These are phyloP conservation scores for Fusarium scirpi DNA, from an alignment of 2,329 filamentous ascomycete species.

Conservation along the genomic window DNA sequence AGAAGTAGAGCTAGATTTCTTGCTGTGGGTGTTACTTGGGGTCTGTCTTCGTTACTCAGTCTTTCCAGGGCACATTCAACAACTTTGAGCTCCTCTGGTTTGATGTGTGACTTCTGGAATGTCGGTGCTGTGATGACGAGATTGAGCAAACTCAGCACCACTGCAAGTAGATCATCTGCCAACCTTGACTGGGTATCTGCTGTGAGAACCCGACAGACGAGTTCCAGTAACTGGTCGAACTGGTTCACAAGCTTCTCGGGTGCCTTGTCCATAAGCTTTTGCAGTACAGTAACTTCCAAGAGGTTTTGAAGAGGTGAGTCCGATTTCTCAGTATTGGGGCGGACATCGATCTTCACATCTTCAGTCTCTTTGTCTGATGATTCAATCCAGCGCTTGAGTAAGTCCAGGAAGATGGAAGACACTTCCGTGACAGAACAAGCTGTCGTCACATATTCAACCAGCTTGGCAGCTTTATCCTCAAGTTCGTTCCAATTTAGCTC, in stretches of 20 bases:
- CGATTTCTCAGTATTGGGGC: slow-evolving; percentile 45
- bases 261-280: slow-evolving; percentile 72
- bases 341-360: slow-evolving; percentile 46
- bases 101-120: slow-evolving; percentile 64
- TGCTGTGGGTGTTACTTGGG: slow-evolving; percentile 64
- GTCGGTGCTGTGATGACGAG: slow-evolving; percentile 68
- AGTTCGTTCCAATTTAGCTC: slow-evolving; percentile 59
- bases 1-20: slow-evolving; percentile 68
- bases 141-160: slow-evolving; percentile 72
- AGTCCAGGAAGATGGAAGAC: slow-evolving; percentile 69
- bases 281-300: slow-evolving; percentile 70
- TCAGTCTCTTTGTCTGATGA: slow-evolving; percentile 45
- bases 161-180: slow-evolving; percentile 62
- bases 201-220: slow-evolving; percentile 71
- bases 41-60: slow-evolving; percentile 54
- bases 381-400: slow-evolving; percentile 70
- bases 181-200: slow-evolving; percentile 57
- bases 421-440: slow-evolving; percentile 67
- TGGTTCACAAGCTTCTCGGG: slow-evolving; percentile 73
- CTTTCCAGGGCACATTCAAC: slow-evolving; percentile 63
- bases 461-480: slow-evolving; percentile 60
- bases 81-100: slow-evolving; percentile 55
- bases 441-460: slow-evolving; percentile 63
- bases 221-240: slow-evolving; percentile 72
- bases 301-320: slow-evolving; percentile 62